Conservation (phyloP, 2,329 filamentous ascomycete species). For the Cryphonectria carpinicola region DNA sequence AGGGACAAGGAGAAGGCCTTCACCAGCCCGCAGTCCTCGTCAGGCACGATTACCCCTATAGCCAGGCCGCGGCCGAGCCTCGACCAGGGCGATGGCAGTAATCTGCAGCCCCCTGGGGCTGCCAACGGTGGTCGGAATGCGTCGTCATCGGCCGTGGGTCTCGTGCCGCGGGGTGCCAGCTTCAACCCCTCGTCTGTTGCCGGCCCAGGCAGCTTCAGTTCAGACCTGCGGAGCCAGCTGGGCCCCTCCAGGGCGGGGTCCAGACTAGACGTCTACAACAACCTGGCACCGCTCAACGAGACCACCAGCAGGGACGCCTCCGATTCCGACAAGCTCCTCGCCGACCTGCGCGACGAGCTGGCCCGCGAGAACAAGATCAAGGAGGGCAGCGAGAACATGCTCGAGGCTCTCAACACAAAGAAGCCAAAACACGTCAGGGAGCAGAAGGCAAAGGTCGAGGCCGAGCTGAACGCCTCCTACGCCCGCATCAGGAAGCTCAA, state of each 20-base stretch:
- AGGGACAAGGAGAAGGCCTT: conserved; percentile 51
- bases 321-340: conserved; percentile 73
- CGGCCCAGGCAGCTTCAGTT: conserved; percentile 84
- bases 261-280: conserved; percentile 52
- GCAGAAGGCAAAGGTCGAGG: conserved; percentile 77
- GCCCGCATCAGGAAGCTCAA: conserved; percentile 66
- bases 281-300: conserved; percentile 65
- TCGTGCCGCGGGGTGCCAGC: conserved; percentile 69
- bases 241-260: conserved; percentile 67
- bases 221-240: conserved; percentile 77
- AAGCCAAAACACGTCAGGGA: conserved; percentile 95
- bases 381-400: conserved; percentile 94
- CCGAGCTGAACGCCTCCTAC: conserved; percentile 89
- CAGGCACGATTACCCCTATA: conserved; percentile 43
- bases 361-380: conserved; percentile 98
- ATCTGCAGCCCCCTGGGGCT: conserved; percentile 50
- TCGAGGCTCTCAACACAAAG: conserved; percentile 92
- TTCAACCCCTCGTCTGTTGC: conserved; percentile 65
- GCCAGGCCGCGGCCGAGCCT: conserved; percentile 51
- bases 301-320: conserved; percentile 53
- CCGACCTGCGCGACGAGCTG: conserved; percentile 78
- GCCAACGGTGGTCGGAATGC: conserved; percentile 53
- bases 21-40: conserved; percentile 45
- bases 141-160: conserved; percentile 61
- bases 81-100: conserved; percentile 56